A percentile compares a stretch with the other conserved stretches of the same genome.
phyloP scores from a whole-genome alignment of 2,329 filamentous ascomycete species.

The Penicillium concentricum region DNA sequence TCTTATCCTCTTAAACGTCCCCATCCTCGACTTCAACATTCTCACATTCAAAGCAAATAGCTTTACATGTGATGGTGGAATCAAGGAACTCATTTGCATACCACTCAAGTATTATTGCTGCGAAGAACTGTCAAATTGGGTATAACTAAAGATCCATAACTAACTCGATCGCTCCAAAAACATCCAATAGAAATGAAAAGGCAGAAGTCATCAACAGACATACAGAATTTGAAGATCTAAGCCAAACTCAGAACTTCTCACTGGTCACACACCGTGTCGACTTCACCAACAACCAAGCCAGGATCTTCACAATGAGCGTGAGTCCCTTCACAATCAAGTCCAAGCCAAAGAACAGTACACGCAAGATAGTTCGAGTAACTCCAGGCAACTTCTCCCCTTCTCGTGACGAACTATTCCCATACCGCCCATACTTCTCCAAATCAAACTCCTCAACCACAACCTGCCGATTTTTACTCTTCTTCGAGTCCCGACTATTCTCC shows the following conservation, averaged over 20 bases:
- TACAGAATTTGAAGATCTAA: not conserved
- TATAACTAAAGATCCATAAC: conserved; percentile 6
- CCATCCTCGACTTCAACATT: too few species aligned
- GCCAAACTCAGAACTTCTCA: conserved; percentile 39
- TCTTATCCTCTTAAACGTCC: not conserved
- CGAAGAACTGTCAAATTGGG: conserved; percentile 9
- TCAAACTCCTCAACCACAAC: conserved; percentile 46
- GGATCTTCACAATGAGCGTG: conserved; percentile 38
- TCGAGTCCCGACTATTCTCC: not conserved
- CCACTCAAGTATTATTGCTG: not conserved
- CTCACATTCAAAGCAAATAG: too few species aligned
- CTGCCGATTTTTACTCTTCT: conserved; percentile 30
- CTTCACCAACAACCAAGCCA: conserved; percentile 44
- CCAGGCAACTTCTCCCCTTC: conserved; percentile 43
- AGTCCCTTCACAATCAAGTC: conserved; percentile 39
- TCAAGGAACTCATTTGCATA: not conserved
- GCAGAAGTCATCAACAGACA: not conserved
- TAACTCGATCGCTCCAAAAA: not conserved
- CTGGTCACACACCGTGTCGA: conserved; percentile 42
- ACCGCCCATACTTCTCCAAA: conserved; percentile 46
- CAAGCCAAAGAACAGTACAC: conserved; percentile 40
- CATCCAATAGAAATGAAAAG: not conserved
- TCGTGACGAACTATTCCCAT: conserved; percentile 35
- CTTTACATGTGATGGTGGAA: not conserved
- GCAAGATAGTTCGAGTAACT: conserved; percentile 35